Evolutionary conservation across 2,329 filamentous ascomycete species (phyloP).

Genomic region (Zymoseptoria pseudotritici): DNA sequence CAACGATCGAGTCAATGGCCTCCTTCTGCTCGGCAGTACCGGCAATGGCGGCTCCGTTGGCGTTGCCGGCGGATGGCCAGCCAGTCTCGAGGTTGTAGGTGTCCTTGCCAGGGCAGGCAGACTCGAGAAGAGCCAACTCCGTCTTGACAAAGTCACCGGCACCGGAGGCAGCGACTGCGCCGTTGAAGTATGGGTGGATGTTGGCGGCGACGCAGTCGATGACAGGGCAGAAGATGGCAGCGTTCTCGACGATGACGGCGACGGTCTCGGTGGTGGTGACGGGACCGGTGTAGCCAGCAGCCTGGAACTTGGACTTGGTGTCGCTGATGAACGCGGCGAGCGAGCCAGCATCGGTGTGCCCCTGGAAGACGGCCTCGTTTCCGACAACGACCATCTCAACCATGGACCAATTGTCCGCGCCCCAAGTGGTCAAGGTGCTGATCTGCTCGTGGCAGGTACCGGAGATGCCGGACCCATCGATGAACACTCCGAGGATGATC

Average conservation of each 20-base stretch:
- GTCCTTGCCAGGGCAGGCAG: conserved; percentile 62
- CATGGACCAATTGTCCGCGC: conserved; percentile 58
- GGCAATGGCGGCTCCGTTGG: conserved; percentile 68
- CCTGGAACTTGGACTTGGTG: conserved; percentile 55
- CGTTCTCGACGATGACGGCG: conserved; percentile 62
- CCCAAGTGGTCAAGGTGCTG: conserved; percentile 64
- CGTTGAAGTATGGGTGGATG: conserved; percentile 93
- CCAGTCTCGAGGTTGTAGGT: conserved; percentile 84
- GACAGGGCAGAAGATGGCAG: conserved; percentile 56
- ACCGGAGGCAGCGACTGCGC: conserved; percentile 50
- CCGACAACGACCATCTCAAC: conserved; percentile 78
- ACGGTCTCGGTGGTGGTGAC: conserved; percentile 84
- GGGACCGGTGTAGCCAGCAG: conserved; percentile 55
- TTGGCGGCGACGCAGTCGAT: conserved; percentile 79
- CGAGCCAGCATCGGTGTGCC: conserved; percentile 54
- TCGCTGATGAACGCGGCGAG: conserved; percentile 64
- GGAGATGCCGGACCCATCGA: conserved; percentile 55
- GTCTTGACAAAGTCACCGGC: conserved; percentile 70
- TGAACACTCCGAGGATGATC: conserved; percentile 82
- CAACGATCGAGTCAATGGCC: conserved; percentile 66
- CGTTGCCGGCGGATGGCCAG: conserved; percentile 66
- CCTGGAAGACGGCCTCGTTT: conserved; percentile 83
- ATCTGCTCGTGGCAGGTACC: conserved; percentile 62
- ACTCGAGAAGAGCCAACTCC: conserved; percentile 64
- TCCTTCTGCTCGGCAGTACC: conserved; percentile 57